A percentile compares a stretch with the other conserved stretches of the same genome.
These are phyloP conservation scores for Trametes sp. DNA, from an alignment of 1,284 basidiomycete species.

Conservation along the genomic window DNA sequence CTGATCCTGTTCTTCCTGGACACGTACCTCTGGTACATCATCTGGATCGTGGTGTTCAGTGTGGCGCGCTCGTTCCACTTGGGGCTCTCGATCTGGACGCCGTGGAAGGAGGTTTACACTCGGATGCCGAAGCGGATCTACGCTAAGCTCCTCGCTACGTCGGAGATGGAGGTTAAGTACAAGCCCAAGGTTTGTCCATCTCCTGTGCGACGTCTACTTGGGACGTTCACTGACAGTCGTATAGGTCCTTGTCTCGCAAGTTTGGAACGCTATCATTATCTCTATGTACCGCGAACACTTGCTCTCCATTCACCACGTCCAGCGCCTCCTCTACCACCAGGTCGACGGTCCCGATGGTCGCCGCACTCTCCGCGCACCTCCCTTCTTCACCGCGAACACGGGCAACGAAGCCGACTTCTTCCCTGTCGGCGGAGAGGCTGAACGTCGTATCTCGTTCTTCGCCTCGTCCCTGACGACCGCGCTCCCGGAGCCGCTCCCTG, in stretches of 20 bases:
- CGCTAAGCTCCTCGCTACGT: constrained; percentile 92
- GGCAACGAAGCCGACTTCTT: constrained; percentile 88
- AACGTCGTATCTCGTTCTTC: constrained; percentile 96
- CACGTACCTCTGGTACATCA: constrained; percentile 97
- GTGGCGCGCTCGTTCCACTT: constrained; percentile 89
- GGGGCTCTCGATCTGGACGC: constrained; percentile 96
- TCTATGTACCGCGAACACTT: constrained; percentile 99
- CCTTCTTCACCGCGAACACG: constrained; percentile 93
- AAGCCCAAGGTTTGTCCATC: constrained; percentile 82
- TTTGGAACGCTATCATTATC: constrained; percentile 98
- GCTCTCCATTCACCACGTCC: constrained; percentile 94
- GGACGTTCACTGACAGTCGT: neutral
- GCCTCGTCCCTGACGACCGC: constrained; percentile 94
- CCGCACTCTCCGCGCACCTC: constrained; percentile 89
- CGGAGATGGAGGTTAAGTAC: constrained; percentile 97
- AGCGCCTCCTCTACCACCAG: constrained; percentile 94
- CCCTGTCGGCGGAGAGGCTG: constrained; percentile 92
- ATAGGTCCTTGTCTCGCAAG: constrained; percentile 92
- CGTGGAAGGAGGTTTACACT: constrained; percentile 96
- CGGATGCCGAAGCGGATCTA: constrained; percentile 95
- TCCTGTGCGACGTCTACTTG: neutral
- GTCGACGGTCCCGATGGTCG: constrained; percentile 87
- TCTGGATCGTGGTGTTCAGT: constrained; percentile 96
- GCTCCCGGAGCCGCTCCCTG: constrained; percentile 90
- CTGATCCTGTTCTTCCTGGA: constrained; percentile 95